Evolutionary conservation across 1,284 basidiomycete genomes (phyloP), one percentile per base, ranked within the genome.

Genomic region (Ustilago curta): DNA sequence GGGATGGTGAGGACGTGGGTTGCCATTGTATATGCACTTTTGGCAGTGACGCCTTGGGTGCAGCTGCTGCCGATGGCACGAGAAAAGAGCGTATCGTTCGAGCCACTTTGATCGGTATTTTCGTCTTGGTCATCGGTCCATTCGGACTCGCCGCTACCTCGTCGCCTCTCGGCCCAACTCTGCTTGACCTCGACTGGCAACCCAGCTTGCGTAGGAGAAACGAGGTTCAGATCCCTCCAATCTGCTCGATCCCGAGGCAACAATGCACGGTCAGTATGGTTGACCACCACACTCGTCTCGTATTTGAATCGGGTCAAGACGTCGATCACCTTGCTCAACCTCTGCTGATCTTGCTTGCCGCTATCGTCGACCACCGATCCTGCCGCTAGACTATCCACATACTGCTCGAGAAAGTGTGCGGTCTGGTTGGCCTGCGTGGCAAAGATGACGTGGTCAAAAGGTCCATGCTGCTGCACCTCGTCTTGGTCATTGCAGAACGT

Each of bases 361-460:
- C 37, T 32, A 0, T 42, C 14, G 2, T 31, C 37, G 19, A 12
- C 29, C 21, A 16, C 27, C 12, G 39, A 12, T 14, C 2, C 12
- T 16, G 35, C 27, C 16, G 47, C 18, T 11, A 53, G 43, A 19
- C 47, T 40, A 18, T 44, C 52, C 4, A 35, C n/a, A 48, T 77
- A 80, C 21, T 35, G 39, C 18, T 55, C 49, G n/a, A 81, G 43
- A 21, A 80, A 72, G 14, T 48, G 52, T 3, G 73, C 73, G 1
- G 72, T 69, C 53, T 81, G 79, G 43, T 82, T 80, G 8, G 82
- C 82, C 51, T 83, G 82, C 25, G 82, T 83, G 6, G 81, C 82
- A 48, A 83, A 77, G 21, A 84, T 76, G 40, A 84, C 47, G 50
- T 84, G 79, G 53, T 81, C 64, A 50, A 76, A 84, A 3, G 62